A percentile compares a stretch with the other conserved stretches of the same genome.
Conservation (phyloP, 2,329 filamentous ascomycete species). For the Xylariomycetidae sp. region DNA sequence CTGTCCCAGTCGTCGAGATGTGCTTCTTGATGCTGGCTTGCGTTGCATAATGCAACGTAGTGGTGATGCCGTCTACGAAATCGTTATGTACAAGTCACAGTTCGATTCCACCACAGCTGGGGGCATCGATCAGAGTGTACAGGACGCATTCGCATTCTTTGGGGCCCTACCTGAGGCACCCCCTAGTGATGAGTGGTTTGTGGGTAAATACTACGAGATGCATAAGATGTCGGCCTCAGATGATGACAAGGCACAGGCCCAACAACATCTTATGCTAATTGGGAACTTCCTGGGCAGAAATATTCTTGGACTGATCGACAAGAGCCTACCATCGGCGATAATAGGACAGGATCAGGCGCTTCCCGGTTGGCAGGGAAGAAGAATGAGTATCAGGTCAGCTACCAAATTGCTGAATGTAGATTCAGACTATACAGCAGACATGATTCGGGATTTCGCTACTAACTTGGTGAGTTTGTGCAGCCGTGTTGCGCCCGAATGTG, state of each 20-base stretch:
- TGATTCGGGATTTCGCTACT: slow-evolving; percentile 21
- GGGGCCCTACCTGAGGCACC: slow-evolving; percentile 6
- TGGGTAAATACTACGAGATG: slow-evolving; percentile 16
- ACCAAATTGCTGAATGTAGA: slow-evolving; percentile 21
- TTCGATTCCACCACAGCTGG: slow-evolving; percentile 16
- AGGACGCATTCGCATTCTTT: slow-evolving; percentile 22
- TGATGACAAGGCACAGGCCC: slow-evolving; percentile 9
- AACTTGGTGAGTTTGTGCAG: slow-evolving; percentile 16
- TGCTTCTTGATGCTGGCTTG: slow-evolving; percentile 21
- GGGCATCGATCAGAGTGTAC: slow-evolving; percentile 9
- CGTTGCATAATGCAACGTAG: slow-evolving; percentile 19
- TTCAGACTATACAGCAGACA: slow-evolving; percentile 17
- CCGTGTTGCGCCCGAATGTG: too few species aligned
- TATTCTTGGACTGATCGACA: slow-evolving; percentile 14
- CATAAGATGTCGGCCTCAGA: slow-evolving; percentile 7
- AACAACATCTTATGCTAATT: slow-evolving; percentile 20
- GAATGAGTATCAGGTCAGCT: slow-evolving; percentile 21
- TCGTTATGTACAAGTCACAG: slow-evolving; percentile 22
- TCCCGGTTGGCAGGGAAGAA: too few species aligned
- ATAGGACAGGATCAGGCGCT: too few species aligned
- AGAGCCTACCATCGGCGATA: background rate
- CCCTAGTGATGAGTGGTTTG: slow-evolving; percentile 11
- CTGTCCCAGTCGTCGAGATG: slow-evolving; percentile 18
- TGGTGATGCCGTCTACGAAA: slow-evolving; percentile 18
- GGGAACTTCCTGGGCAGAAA: slow-evolving; percentile 17